Base-by-base conservation (phyloP, 2,329 filamentous ascomycete species). In the Fusarium sp. region DNA sequence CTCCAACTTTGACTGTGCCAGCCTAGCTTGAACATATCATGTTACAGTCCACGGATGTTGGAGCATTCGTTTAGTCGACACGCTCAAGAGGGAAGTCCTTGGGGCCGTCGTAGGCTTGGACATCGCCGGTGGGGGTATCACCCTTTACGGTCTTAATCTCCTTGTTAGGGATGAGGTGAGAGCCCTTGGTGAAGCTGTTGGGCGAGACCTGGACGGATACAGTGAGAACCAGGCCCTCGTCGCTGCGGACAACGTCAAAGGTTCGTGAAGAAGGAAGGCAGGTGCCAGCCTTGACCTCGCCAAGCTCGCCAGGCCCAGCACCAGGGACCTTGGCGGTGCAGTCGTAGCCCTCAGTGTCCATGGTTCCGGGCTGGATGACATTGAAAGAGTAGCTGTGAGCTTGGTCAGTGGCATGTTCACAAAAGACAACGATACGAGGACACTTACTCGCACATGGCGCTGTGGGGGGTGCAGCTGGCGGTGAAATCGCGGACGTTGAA, bases 1-100 rank as follows among this genome's bases (percentile, higher is more conserved):
- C 11, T 18, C 48, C 8, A 20, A 20, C 30, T 11, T 20, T n/a
- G 14, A 18, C 16, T 25, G 11, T 16, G 13, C 4, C 7, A 0
- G 8, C 32, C 48, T 27, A 50, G 32, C 48, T 50, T 11, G 13
- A 7, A 20, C 18, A 40, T 11, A 14, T 14, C 48, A 20, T 50
- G 5, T 18, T 16, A 7, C 21, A 40, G 21, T 20, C 48, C 21
- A 37, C 4, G 8, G 30, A n/a, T n/a, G 2, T 28, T 6, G 18
- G 45, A 50, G 21, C 8, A 40, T 50, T 23, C 20, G 11, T 27
- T 55, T 55, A 55, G n/a, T 54, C 40, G 2, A 25, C 20, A 14
- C 27, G 27, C 51, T 55, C 27, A 6, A 55, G 40, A 32, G 51
- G 51, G 51, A 55, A 55, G 27, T 55, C 27, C 51, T 45, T 45